These are phyloP conservation scores for Nemania bipapillata DNA, from an alignment of 2,329 filamentous ascomycete genomes.

Conservation along the genomic window DNA sequence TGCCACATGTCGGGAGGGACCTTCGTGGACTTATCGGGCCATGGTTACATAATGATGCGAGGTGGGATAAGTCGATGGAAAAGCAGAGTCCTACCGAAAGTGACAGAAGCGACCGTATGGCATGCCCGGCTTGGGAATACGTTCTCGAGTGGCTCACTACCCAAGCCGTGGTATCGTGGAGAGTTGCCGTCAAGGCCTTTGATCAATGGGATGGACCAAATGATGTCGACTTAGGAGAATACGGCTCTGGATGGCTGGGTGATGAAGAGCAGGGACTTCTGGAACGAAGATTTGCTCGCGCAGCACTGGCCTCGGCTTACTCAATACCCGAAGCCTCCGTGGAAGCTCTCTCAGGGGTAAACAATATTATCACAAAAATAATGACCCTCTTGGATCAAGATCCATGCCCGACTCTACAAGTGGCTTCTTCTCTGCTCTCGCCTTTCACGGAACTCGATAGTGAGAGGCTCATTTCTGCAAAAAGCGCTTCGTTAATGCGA, in stretches of 20 bases:
- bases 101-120: slow-evolving; percentile 47
- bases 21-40: slow-evolving; percentile 75
- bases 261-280: slow-evolving; percentile 70
- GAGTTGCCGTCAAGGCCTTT: slow-evolving; percentile 69
- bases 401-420: slow-evolving; percentile 63
- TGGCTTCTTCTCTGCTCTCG: slow-evolving; percentile 60
- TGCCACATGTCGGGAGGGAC: slow-evolving; percentile 67
- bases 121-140: slow-evolving; percentile 73
- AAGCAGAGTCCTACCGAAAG: slow-evolving; percentile 38
- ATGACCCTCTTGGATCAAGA: slow-evolving; percentile 70
- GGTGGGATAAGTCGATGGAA: slow-evolving; percentile 60
- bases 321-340: slow-evolving; percentile 68
- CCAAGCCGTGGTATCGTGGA: slow-evolving; percentile 70
- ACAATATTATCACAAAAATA: slow-evolving; percentile 69
- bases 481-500: slow-evolving; percentile 59
- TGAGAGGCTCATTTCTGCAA: slow-evolving; percentile 53
- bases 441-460: slow-evolving; percentile 53
- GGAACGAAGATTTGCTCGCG: slow-evolving; percentile 72
- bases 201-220: slow-evolving; percentile 78
- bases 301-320: slow-evolving; percentile 75
- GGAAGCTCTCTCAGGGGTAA: slow-evolving; percentile 69
- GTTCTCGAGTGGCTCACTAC: slow-evolving; percentile 73
- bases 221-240: slow-evolving; percentile 75
- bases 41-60: slow-evolving; percentile 74
- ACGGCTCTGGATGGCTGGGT: slow-evolving; percentile 66